Evolutionary conservation across 768 basidiomycete genomes (phyloP).

Genomic region (Kwoniella shandongensis): DNA sequence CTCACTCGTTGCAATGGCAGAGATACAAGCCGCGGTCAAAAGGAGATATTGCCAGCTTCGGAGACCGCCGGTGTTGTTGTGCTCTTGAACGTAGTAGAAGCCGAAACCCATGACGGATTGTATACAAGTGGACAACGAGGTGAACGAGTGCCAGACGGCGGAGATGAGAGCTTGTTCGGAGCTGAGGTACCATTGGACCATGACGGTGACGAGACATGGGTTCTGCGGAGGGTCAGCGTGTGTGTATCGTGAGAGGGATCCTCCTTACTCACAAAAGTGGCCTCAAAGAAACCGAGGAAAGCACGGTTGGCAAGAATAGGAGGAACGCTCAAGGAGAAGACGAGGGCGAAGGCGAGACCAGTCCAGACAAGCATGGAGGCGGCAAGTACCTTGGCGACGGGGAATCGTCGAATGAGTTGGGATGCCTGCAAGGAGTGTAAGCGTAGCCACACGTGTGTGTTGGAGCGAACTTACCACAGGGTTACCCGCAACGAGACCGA

Average conservation of each 20-base stretch:
- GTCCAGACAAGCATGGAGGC: slow-evolving; percentile 34
- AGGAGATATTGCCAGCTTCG: slow-evolving; percentile 36
- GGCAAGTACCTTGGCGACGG: slow-evolving; percentile 35
- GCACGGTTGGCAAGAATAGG: slow-evolving; percentile 29
- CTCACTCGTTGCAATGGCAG: slow-evolving; percentile 13
- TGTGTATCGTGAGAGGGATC: neutral
- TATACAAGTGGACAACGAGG: slow-evolving; percentile 13
- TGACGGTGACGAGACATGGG: slow-evolving; percentile 18
- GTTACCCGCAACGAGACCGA: slow-evolving; percentile 39
- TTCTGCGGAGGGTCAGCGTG: slow-evolving; percentile 4
- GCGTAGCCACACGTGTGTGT: no score
- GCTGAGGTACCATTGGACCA: slow-evolving; percentile 19
- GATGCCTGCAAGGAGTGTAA: slow-evolving; percentile 12
- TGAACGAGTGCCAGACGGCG: slow-evolving; percentile 19
- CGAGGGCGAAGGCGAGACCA: slow-evolving; percentile 26
- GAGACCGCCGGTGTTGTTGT: slow-evolving; percentile 12
- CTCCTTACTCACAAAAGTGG: slow-evolving; percentile 12
- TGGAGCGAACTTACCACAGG: slow-evolving; percentile 30
- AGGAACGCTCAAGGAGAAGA: slow-evolving; percentile 23
- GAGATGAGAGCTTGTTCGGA: slow-evolving; percentile 16
- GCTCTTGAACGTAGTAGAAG: slow-evolving; percentile 29
- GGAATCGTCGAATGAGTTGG: slow-evolving; percentile 35
- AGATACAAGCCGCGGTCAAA: slow-evolving; percentile 21
- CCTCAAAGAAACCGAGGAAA: slow-evolving; percentile 39
- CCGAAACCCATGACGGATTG: slow-evolving; percentile 21